phyloP scores from a whole-genome alignment of 2,329 filamentous ascomycete genomes.

The Helotiales sp. region DNA sequence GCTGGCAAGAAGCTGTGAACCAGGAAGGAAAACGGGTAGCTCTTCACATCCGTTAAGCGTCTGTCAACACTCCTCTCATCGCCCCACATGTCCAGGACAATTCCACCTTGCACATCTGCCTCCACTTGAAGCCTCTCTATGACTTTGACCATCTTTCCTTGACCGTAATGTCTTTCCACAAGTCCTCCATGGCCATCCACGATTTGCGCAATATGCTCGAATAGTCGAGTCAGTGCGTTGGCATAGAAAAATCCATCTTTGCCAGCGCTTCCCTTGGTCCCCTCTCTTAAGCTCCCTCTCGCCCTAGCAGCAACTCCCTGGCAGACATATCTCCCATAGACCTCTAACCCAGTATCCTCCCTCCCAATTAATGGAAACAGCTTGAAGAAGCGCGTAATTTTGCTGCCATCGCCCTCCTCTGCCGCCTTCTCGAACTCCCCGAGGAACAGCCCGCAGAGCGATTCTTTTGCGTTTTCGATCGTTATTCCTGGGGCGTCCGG shows the following conservation, averaged over 20 bases:
- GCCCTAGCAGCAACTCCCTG: constrained; percentile 89
- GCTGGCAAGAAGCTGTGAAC: constrained; percentile 89
- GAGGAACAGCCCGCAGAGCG: constrained; percentile 86
- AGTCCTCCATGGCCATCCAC: constrained; percentile 89
- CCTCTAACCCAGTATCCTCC: constrained; percentile 86
- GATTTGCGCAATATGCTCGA: constrained; percentile 97
- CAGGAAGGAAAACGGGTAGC: constrained; percentile 95
- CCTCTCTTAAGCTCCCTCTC: constrained; percentile 77
- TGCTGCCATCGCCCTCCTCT: constrained; percentile 81
- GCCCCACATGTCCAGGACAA: constrained; percentile 93
- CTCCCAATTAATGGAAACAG: constrained; percentile 92
- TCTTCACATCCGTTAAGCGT: constrained; percentile 92
- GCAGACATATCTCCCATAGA: constrained; percentile 95
- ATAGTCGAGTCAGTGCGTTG: constrained; percentile 86
- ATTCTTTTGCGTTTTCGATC: constrained; percentile 84
- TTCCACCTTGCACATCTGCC: constrained; percentile 94
- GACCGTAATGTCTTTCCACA: constrained; percentile 92
- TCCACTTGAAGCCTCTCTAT: constrained; percentile 93
- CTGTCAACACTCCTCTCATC: constrained; percentile 86
- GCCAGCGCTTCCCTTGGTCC: constrained; percentile 59
- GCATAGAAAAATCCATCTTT: constrained; percentile 91
- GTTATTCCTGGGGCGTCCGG: constrained; percentile 90
- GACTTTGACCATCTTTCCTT: constrained; percentile 91
- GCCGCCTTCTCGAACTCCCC: constrained; percentile 95
- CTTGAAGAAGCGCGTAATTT: constrained; percentile 97